Conservation (phyloP, 2,329 filamentous ascomycete genomes). For the Fusarium armeniacum region DNA sequence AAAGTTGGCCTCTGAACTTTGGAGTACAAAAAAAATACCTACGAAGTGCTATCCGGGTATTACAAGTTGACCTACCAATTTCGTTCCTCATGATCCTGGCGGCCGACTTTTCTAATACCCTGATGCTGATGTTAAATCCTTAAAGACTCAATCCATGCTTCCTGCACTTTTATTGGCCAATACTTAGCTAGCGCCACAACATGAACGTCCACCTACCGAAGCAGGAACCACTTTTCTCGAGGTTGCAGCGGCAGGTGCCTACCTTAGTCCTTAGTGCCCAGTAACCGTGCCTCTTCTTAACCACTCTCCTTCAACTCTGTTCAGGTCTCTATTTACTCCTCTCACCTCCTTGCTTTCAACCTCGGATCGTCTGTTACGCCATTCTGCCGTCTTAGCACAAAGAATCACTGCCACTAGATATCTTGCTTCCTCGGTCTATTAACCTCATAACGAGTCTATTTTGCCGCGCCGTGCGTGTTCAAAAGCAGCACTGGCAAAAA, state of each 20-base stretch:
- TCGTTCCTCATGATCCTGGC: too few species aligned
- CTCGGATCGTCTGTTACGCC: background rate
- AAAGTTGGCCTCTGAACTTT: too few species aligned
- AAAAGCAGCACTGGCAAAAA: constrained; percentile 37
- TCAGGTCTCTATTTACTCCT: constrained; percentile 23
- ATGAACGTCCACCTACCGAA: constrained; percentile 25
- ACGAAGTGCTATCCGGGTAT: too few species aligned
- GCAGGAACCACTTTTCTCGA: constrained; percentile 32
- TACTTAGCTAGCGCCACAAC: constrained; percentile 21
- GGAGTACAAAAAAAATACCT: too few species aligned
- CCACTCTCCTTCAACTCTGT: constrained; percentile 24
- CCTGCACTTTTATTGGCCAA: constrained; percentile 14
- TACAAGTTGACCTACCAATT: too few species aligned
- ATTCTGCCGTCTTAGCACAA: background rate
- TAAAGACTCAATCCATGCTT: background rate
- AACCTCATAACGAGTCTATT: background rate
- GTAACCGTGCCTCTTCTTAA: constrained; percentile 27
- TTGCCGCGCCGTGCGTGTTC: constrained; percentile 26
- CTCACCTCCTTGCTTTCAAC: constrained; percentile 17
- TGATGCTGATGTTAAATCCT: background rate
- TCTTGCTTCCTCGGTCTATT: background rate
- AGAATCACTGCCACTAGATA: background rate
- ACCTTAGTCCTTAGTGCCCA: constrained; percentile 27
- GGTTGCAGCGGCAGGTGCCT: constrained; percentile 36
- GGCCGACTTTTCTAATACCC: too few species aligned